phyloP scores from a whole-genome alignment of 2,329 filamentous ascomycete genomes.

The Apiospora hydei region DNA sequence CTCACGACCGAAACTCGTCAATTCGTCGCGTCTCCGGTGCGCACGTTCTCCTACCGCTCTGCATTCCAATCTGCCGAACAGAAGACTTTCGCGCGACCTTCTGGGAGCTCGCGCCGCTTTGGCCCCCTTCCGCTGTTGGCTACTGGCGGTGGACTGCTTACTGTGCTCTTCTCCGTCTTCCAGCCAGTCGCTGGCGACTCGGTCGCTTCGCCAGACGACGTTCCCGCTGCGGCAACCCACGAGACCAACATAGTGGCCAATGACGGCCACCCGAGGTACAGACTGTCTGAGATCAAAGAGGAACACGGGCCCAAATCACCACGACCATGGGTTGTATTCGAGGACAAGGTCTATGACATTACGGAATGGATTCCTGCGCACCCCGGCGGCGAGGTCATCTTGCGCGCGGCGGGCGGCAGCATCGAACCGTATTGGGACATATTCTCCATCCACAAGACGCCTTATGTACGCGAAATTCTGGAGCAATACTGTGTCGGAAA shows the following conservation, averaged over 20 bases:
- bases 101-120: not conserved
- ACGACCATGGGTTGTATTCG: constrained; percentile 69
- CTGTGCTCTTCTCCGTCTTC: constrained; percentile 36
- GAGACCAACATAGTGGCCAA: constrained; percentile 43
- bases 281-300: constrained; percentile 56
- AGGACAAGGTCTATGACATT: constrained; percentile 73
- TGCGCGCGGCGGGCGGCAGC: constrained; percentile 68
- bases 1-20: not conserved
- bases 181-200: constrained; percentile 35
- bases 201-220: constrained; percentile 29
- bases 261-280: constrained; percentile 55
- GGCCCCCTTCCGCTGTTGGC: constrained; percentile 36
- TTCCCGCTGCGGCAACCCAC: constrained; percentile 24
- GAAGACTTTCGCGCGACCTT: not conserved
- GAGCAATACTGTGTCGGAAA: constrained; percentile 70
- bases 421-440: constrained; percentile 76
- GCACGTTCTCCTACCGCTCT: not conserved
- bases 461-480: constrained; percentile 70
- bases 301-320: constrained; percentile 60
- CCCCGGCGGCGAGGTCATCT: constrained; percentile 72
- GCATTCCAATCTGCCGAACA: constrained; percentile 2
- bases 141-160: constrained; percentile 39
- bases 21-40: not conserved
- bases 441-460: constrained; percentile 71
- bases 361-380: constrained; percentile 72